Evolutionary conservation across 495 filamentous ascomycete species (phyloP).

Genomic region (Platismatia glauca): DNA sequence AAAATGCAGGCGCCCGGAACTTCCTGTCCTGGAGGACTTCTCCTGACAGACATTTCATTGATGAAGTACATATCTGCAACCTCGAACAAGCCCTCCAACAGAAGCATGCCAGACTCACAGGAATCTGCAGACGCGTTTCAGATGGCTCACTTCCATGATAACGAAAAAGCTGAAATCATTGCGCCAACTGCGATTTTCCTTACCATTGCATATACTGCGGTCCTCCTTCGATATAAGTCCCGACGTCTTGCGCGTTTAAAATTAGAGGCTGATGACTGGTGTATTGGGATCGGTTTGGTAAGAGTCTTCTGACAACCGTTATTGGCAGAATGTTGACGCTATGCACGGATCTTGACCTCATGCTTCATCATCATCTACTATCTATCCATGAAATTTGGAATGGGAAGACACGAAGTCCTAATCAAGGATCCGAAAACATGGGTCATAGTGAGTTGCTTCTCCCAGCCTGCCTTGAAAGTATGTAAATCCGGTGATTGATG

Average conservation of each 20-base stretch:
- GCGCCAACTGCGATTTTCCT: background rate
- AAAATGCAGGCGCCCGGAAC: background rate
- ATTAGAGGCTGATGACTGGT: constrained; percentile 4
- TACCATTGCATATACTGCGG: background rate
- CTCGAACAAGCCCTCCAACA: background rate
- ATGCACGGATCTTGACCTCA: background rate
- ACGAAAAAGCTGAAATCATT: background rate
- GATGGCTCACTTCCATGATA: background rate
- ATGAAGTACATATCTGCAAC: background rate
- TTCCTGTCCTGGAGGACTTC: background rate
- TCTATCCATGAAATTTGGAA: background rate
- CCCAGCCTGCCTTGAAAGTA: background rate
- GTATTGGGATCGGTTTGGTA: background rate
- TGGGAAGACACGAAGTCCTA: background rate
- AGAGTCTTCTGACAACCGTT: background rate
- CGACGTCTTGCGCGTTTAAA: background rate
- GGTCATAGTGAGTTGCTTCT: background rate
- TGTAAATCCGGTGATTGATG: background rate
- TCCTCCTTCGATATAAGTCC: background rate
- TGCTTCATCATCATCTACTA: background rate
- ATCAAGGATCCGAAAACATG: background rate
- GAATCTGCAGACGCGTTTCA: background rate
- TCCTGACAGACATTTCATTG: background rate
- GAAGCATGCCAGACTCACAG: background rate
- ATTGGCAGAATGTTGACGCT: background rate